Evolutionary conservation across 306 rosid species (phyloP).

Genomic region (Spatholobus suberectus): DNA sequence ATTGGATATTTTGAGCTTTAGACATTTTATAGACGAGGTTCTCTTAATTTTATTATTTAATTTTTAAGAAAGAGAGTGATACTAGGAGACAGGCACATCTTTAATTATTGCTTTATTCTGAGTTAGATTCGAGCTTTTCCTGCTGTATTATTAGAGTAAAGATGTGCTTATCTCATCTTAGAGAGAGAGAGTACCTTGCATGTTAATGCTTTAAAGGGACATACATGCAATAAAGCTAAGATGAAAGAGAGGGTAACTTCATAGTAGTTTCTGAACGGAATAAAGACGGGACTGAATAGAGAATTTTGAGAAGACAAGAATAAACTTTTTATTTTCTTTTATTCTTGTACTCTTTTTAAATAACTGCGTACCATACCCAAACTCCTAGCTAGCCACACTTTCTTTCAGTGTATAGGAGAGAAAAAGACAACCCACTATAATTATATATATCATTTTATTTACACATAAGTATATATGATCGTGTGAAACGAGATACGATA

Average conservation of each 20-base stretch:
- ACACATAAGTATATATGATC: slow-evolving; percentile 4
- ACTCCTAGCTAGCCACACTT: neutral
- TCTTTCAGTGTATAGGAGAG: neutral
- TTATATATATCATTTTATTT: slow-evolving; percentile 2
- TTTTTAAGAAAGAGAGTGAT: slow-evolving; percentile 34
- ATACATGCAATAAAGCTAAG: slow-evolving; percentile 72
- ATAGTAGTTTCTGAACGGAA: slow-evolving; percentile 67
- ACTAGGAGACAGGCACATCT: slow-evolving; percentile 57
- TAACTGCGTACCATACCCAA: slow-evolving; percentile 1
- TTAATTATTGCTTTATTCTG: slow-evolving; percentile 80
- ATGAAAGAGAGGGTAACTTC: slow-evolving; percentile 53
- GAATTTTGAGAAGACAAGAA: slow-evolving; percentile 76
- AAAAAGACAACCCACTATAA: slow-evolving; percentile 15
- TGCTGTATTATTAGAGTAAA: slow-evolving; percentile 41
- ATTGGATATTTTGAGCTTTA: slow-evolving; percentile 39
- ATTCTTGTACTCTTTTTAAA: slow-evolving; percentile 35
- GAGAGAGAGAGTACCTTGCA: slow-evolving; percentile 68
- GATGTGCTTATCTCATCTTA: slow-evolving; percentile 43
- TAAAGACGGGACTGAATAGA: slow-evolving; percentile 48
- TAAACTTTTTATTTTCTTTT: slow-evolving; percentile 69
- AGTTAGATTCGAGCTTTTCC: slow-evolving; percentile 69
- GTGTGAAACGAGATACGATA: slow-evolving; percentile 16
- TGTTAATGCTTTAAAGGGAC: slow-evolving; percentile 59
- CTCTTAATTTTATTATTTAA: slow-evolving; percentile 13
- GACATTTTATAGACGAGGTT: slow-evolving; percentile 33